These are phyloP conservation scores for Micractinium conductrix DNA, from an alignment of 139 green algal genomes.

Conservation along the genomic window DNA sequence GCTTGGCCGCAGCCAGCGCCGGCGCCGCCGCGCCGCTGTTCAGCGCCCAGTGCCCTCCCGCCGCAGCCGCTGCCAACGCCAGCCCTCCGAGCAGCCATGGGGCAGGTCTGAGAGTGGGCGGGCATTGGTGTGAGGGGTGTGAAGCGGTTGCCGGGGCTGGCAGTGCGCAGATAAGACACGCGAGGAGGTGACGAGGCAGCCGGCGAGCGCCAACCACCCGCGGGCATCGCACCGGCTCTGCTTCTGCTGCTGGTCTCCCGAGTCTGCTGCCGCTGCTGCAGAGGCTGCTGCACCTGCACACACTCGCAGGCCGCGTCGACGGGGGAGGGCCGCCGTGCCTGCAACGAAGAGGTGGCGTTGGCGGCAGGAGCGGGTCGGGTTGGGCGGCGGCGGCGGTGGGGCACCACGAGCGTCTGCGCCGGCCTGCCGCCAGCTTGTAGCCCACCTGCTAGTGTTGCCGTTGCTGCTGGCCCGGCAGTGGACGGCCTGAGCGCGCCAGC, in stretches of 20 bases:
- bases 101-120: background rate
- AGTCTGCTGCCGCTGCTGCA: background rate
- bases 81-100: conserved; percentile 23
- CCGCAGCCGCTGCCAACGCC: background rate
- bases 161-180: background rate
- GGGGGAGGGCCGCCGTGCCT: background rate
- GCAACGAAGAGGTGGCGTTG: background rate
- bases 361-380: background rate
- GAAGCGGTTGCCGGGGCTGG: background rate
- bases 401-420: no score
- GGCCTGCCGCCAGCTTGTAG: background rate
- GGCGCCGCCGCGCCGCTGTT: background rate
- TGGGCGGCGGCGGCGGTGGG: background rate
- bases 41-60: background rate
- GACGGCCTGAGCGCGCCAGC: no score
- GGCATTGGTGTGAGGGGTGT: background rate
- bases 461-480: background rate
- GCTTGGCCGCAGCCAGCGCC: conserved; percentile 10
- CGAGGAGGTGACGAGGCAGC: background rate
- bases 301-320: background rate
- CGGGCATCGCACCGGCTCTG: background rate
- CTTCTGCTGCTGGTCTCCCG: background rate
- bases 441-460: background rate
- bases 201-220: no score
- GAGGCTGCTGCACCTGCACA: background rate